Evolutionary conservation across 2,329 filamentous ascomycete species (phyloP).

Genomic region (Xenoacremonium recifei): DNA sequence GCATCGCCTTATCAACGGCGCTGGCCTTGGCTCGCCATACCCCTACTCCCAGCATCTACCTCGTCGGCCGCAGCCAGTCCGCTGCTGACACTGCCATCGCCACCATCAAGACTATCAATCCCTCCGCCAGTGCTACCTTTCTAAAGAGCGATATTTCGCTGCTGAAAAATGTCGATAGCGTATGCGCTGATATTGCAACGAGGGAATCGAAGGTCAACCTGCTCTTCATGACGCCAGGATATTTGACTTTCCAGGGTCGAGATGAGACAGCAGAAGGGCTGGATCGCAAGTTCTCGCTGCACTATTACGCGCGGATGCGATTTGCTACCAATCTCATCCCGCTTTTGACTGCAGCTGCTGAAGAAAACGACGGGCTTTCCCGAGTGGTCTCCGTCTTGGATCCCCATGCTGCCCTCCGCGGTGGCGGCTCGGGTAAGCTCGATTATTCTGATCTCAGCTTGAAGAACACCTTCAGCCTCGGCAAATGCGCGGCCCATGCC

Average conservation of each 20-base stretch:
- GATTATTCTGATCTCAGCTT: too few relatives aligned
- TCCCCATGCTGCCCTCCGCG: too few relatives aligned
- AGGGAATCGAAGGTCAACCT: conserved; percentile 40
- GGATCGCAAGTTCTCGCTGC: conserved; percentile 37
- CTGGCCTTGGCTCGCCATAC: conserved; percentile 34
- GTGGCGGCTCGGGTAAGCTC: too few relatives aligned
- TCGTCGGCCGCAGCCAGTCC: conserved; percentile 41
- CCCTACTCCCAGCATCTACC: conserved; percentile 36
- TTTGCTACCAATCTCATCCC: conserved; percentile 41
- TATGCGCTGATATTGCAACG: conserved; percentile 37
- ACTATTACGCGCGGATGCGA: conserved; percentile 44
- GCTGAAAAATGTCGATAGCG: conserved; percentile 38
- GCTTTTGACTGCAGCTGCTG: too few relatives aligned
- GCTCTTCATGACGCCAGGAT: conserved; percentile 44
- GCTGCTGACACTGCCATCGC: conserved; percentile 33
- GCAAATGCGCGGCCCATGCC: too few relatives aligned
- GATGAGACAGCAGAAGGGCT: conserved; percentile 41
- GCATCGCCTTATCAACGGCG: conserved; percentile 43
- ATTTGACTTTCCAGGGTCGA: conserved; percentile 38
- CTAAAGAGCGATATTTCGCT: conserved; percentile 43
- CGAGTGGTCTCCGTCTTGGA: too few relatives aligned
- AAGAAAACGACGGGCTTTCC: too few relatives aligned
- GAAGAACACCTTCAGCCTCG: too few relatives aligned
- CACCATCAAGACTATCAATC: conserved; percentile 34
- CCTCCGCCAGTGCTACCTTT: conserved; percentile 41